Conservation (phyloP, 106 monocot species). For the Narthecium ossifragum region DNA sequence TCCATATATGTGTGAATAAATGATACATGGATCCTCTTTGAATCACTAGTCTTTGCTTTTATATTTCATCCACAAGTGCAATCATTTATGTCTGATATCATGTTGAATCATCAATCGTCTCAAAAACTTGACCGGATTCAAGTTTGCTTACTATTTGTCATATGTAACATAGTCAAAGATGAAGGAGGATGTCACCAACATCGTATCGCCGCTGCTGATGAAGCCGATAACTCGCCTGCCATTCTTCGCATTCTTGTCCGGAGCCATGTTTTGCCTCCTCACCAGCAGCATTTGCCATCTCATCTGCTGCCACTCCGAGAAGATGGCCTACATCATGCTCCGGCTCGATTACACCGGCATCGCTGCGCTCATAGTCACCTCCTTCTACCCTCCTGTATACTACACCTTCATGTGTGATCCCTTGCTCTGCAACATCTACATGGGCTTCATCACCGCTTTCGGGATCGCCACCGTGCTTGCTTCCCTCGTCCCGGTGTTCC, state of each 20-base stretch:
- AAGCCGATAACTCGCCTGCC: conserved; percentile 12
- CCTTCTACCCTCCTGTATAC: conserved; percentile 13
- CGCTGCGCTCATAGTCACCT: conserved; percentile 13
- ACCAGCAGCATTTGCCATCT: conserved; percentile 17
- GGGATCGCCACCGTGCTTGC: conserved; percentile 5
- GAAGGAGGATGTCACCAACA: conserved; percentile 4
- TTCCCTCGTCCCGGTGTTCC: conserved; percentile 29
- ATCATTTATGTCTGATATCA: too few relatives aligned
- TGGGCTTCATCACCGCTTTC: conserved; percentile 6
- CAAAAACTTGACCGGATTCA: too few relatives aligned
- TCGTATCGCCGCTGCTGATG: not conserved
- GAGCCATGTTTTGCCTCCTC: conserved; percentile 13
- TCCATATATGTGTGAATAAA: too few relatives aligned
- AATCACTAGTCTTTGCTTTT: too few relatives aligned
- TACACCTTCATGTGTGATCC: conserved; percentile 11
- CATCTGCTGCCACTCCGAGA: conserved; percentile 13
- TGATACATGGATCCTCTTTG: too few relatives aligned
- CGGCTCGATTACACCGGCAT: conserved; percentile 17
- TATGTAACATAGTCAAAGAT: not conserved
- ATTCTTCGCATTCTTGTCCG: conserved; percentile 2
- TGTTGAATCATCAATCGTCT: too few relatives aligned
- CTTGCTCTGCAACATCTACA: conserved; percentile 9
- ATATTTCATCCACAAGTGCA: too few relatives aligned
- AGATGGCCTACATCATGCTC: conserved; percentile 6
- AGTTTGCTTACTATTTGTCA: too few relatives aligned